Base-by-base conservation (phyloP, 208 protist genomes). In the Lotmaria passim region DNA sequence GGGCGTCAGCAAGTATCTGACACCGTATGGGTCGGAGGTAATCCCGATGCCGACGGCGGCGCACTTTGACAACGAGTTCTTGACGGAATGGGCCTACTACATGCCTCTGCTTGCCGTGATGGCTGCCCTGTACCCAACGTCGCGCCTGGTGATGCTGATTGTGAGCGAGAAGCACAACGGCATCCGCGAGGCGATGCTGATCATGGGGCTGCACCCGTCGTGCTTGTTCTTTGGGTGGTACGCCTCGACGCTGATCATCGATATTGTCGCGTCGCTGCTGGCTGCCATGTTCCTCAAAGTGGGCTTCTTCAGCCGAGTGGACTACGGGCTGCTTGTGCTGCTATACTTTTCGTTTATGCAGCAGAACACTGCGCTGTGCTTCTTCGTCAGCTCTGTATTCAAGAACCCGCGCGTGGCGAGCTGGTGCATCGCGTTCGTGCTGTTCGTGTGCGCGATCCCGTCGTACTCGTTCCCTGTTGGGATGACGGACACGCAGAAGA, bases 151-250 rank as follows among this genome's bases (percentile, higher is more conserved):
- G 60, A 75, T 70, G 64, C 67, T 79, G 41, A 86, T 96, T 58
- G 89, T 94, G 28, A 75, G 87, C 51, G 91, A 96, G 75, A 96
- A 96, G 80, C 62, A 82, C 26, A 67, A 78, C 39, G 76, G 83
- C 39, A 86, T 94, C 69, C 86, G 89, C 30, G 89, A 94, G 73
- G 81, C 83, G 38, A 96, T 96, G 91, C 78, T 93, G 39, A 93
- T 96, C 74, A 96, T 96, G 91, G 91, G 89, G 34, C 75, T 96
- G 50, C 81, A 86, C 44, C 88, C 75, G 55, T 83, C 76, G 3
- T 91, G 81, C 68, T 69, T 93, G 68, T 84, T 87, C 46, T 48
- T 78, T 36, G 85, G 87, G 21, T 96, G 91, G 91, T 91, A 83
- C 78, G 63, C 69, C 21, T 82, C 81, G 28, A 78, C 82, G 26